Conservation (phyloP, 2,329 filamentous ascomycete species). For the Zymoseptoria crescenta region DNA sequence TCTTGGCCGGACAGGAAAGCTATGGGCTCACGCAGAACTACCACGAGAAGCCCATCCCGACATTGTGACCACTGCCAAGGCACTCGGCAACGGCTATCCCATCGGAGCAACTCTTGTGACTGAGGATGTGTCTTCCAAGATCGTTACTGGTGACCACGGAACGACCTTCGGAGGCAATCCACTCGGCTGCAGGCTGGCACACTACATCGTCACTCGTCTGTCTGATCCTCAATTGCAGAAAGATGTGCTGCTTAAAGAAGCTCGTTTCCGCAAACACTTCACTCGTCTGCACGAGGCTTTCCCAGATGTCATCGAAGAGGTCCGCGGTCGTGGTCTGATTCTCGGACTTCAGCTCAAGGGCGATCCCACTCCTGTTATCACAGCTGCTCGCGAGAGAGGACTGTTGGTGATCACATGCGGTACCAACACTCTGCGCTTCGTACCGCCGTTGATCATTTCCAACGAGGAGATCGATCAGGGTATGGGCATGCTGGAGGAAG, state of each 20-base stretch:
- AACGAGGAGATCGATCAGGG: conserved; percentile 74
- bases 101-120: conserved; percentile 74
- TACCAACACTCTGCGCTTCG: conserved; percentile 84
- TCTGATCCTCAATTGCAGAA: conserved; percentile 62
- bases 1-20: conserved; percentile 71
- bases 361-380: conserved; percentile 67
- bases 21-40: conserved; percentile 80
- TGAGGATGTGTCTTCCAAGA: conserved; percentile 59
- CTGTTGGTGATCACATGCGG: conserved; percentile 87
- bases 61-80: conserved; percentile 89
- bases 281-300: conserved; percentile 49
- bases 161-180: conserved; percentile 94
- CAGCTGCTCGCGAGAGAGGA: conserved; percentile 78
- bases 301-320: conserved; percentile 67
- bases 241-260: conserved; percentile 60
- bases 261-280: conserved; percentile 52
- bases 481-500: conserved; percentile 64
- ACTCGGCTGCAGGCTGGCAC: conserved; percentile 72
- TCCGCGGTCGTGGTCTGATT: conserved; percentile 77
- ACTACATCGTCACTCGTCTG: conserved; percentile 74
- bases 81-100: conserved; percentile 91
- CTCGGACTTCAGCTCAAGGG: conserved; percentile 74
- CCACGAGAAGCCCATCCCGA: conserved; percentile 81
- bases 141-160: conserved; percentile 74
- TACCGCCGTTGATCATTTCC: conserved; percentile 75